Conservation (phyloP, 208 protist genomes). For the Naegleria lovaniensis region DNA sequence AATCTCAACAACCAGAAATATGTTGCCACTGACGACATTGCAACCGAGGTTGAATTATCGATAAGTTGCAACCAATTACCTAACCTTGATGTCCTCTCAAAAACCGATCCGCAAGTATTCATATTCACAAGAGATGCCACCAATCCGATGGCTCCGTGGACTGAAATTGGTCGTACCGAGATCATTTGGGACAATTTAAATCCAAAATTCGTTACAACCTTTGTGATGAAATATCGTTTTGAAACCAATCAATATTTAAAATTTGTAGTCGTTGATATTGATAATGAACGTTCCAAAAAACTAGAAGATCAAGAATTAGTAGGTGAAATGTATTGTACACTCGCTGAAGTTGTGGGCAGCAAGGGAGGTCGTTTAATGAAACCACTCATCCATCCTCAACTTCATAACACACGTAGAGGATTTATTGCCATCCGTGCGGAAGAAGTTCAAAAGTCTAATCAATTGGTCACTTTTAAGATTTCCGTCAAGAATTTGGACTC, state of each 20-base stretch:
- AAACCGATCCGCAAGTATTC: background rate
- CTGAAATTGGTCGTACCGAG: conserved; percentile 15
- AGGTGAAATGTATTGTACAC: conserved; percentile 27
- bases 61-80: background rate
- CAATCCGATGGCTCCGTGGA: background rate
- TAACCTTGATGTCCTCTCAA: background rate
- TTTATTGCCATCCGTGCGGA: background rate
- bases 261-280: conserved; percentile 25
- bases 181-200: conserved; percentile 21
- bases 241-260: conserved; percentile 13
- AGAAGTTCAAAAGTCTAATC: background rate
- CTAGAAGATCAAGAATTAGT: conserved; percentile 32
- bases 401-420: conserved; percentile 13
- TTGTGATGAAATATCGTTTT: background rate
- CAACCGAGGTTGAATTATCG: background rate
- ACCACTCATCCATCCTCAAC: background rate
- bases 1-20: background rate
- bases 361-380: background rate
- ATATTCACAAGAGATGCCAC: background rate
- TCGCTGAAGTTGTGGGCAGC: conserved; percentile 19
- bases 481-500: background rate
- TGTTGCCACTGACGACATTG: background rate
- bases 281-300: background rate
- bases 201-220: background rate
- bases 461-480: background rate